Evolutionary conservation across 768 basidiomycete species (phyloP).

Genomic region (Russula sp.): DNA sequence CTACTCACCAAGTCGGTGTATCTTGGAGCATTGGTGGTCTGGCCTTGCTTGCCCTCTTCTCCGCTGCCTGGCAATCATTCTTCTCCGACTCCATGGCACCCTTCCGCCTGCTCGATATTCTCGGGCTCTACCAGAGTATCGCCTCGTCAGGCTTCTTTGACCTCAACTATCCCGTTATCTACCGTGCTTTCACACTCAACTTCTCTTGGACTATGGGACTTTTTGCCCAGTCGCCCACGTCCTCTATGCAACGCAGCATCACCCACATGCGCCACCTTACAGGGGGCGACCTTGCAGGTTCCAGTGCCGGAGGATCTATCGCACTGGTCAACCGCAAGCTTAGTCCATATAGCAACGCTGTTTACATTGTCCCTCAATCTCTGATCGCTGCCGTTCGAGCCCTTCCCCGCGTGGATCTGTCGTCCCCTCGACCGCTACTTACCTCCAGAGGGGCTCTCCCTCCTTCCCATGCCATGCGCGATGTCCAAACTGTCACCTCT

Average conservation of each 20-base stretch:
- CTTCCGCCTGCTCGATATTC: constrained; percentile 72
- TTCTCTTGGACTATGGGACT: constrained; percentile 88
- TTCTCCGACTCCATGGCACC: constrained; percentile 55
- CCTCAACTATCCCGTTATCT: constrained; percentile 84
- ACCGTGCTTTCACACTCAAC: constrained; percentile 75
- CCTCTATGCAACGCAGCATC: constrained; percentile 69
- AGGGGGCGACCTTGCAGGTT: constrained; percentile 65
- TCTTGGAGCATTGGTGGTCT: constrained; percentile 72
- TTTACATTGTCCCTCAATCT: neutral
- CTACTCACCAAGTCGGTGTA: constrained; percentile 66
- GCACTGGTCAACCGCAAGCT: constrained; percentile 75
- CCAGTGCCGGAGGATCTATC: constrained; percentile 53
- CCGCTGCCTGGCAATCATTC: constrained; percentile 50
- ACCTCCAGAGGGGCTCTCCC: neutral
- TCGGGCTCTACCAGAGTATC: constrained; percentile 81
- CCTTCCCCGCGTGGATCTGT: constrained; percentile 25
- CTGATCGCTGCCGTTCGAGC: constrained; percentile 18
- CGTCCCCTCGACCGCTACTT: neutral
- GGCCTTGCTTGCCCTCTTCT: constrained; percentile 51
- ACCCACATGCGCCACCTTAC: constrained; percentile 78
- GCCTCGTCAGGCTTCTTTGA: constrained; percentile 72
- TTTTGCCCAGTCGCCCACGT: constrained; percentile 46
- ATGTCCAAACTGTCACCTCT: constrained; percentile 62
- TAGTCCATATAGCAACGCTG: constrained; percentile 61
- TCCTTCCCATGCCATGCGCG: constrained; percentile 23